Conservation (phyloP, 208 protist species). For the Leishmania lainsoni region DNA sequence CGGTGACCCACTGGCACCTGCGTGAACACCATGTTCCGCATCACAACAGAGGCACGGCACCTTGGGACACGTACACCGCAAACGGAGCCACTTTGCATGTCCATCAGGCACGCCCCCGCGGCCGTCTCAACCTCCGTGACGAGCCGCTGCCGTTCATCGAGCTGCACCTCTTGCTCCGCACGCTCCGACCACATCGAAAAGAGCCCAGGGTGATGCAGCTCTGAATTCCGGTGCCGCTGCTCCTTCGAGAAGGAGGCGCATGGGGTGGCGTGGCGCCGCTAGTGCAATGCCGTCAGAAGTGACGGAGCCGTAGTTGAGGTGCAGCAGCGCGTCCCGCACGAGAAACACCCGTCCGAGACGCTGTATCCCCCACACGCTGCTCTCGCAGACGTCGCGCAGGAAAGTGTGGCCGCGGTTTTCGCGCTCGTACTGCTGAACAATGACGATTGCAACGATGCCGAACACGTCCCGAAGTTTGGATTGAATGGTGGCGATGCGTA, state of each 20-base stretch:
- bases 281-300: slow-evolving; percentile 20
- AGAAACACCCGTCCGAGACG: slow-evolving; percentile 45
- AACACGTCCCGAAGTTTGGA: slow-evolving; percentile 37
- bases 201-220: slow-evolving; percentile 47
- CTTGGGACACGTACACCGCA: slow-evolving; percentile 9
- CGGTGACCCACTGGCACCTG: slow-evolving; percentile 32
- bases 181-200: slow-evolving; percentile 34
- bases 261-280: slow-evolving; percentile 26
- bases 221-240: slow-evolving; percentile 53
- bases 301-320: slow-evolving; percentile 20
- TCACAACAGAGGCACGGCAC: slow-evolving; percentile 49
- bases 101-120: slow-evolving; percentile 16
- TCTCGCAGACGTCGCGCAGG: slow-evolving; percentile 44
- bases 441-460: slow-evolving; percentile 31
- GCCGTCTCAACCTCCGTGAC: slow-evolving; percentile 34
- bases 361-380: slow-evolving; percentile 51
- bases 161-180: slow-evolving; percentile 18
- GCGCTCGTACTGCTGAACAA: slow-evolving; percentile 54
- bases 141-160: slow-evolving; percentile 10
- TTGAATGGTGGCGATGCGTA: slow-evolving; percentile 40
- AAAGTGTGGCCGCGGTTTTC: slow-evolving; percentile 37
- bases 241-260: slow-evolving; percentile 41
- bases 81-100: slow-evolving; percentile 8
- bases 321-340: slow-evolving; percentile 29
- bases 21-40: slow-evolving; percentile 58